Conservation (phyloP, 169 alveolate genomes). For the Cryptosporidium andersoni region DNA sequence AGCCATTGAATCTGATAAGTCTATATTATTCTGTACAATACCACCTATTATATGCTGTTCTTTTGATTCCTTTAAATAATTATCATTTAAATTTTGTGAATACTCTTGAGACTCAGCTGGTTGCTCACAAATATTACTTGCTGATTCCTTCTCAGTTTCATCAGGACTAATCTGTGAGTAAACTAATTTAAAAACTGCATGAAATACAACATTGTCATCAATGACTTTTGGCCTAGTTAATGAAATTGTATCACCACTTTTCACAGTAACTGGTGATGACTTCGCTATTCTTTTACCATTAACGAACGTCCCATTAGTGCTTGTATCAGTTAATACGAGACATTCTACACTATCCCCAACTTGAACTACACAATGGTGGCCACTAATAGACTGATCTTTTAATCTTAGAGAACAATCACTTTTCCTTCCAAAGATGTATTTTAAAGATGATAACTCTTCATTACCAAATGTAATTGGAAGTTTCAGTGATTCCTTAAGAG, state of each 20-base stretch:
- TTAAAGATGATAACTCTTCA: not conserved
- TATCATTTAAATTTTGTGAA: not conserved
- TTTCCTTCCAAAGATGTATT: conserved; percentile 59
- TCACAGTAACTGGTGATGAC: conserved; percentile 43
- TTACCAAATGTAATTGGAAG: conserved; percentile 23
- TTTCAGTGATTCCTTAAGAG: conserved; percentile 47
- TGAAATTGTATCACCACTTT: conserved; percentile 47
- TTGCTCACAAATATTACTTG: not conserved
- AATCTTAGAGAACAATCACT: conserved; percentile 63
- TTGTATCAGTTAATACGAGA: conserved; percentile 44
- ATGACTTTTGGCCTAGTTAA: conserved; percentile 58
- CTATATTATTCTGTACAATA: too few species aligned
- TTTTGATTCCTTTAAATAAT: not conserved
- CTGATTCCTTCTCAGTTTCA: conserved; percentile 12
- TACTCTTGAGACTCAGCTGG: not conserved
- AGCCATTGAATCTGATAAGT: too few species aligned
- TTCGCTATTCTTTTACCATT: conserved; percentile 55
- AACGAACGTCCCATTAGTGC: conserved; percentile 62
- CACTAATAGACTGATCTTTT: conserved; percentile 66
- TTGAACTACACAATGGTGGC: conserved; percentile 53
- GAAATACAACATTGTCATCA: conserved; percentile 59
- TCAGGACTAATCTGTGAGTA: conserved; percentile 44
- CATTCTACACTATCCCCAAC: conserved; percentile 5
- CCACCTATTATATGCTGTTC: not conserved
- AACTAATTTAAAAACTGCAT: conserved; percentile 53